Conservation (phyloP, 805 yeast genomes). For the Yamadazyma laniorum region DNA sequence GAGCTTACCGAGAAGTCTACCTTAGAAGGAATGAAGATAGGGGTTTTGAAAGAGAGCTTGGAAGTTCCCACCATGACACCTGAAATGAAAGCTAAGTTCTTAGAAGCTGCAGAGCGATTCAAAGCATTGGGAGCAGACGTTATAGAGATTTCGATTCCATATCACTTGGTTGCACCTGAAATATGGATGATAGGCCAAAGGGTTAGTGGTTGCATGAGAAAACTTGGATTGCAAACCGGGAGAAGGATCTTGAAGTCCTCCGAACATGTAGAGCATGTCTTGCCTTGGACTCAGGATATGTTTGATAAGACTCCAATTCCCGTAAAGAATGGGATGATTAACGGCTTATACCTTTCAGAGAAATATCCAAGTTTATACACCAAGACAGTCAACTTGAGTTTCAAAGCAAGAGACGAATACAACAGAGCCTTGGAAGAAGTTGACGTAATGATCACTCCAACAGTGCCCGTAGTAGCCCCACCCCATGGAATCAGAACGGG, state of each 20-base stretch:
- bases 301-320: conserved; percentile 15
- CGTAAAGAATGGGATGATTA: conserved; percentile 13
- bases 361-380: conserved; percentile 14
- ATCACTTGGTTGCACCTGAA: conserved; percentile 16
- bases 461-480: conserved; percentile 16
- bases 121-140: conserved; percentile 17
- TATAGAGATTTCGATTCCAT: conserved; percentile 16
- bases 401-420: conserved; percentile 14
- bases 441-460: conserved; percentile 15
- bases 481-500: conserved; percentile 16
- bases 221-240: conserved; percentile 13
- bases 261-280: conserved; percentile 9
- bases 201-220: conserved; percentile 14
- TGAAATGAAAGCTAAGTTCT: conserved; percentile 13
- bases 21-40: conserved; percentile 16
- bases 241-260: conserved; percentile 13
- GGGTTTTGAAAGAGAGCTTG: conserved; percentile 15
- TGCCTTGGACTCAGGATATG: conserved; percentile 15
- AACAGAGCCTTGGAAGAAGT: conserved; percentile 14
- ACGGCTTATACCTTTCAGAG: conserved; percentile 13
- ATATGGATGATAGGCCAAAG: conserved; percentile 17
- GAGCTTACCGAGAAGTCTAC: conserved; percentile 10
- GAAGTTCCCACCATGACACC: conserved; percentile 16
- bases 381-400: conserved; percentile 15
- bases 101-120: conserved; percentile 12